A percentile compares a stretch with the other conserved stretches of the same genome.
phyloP scores from a whole-genome alignment of 352 stramenopile genomes.

The Elongisporangium anandrum region DNA sequence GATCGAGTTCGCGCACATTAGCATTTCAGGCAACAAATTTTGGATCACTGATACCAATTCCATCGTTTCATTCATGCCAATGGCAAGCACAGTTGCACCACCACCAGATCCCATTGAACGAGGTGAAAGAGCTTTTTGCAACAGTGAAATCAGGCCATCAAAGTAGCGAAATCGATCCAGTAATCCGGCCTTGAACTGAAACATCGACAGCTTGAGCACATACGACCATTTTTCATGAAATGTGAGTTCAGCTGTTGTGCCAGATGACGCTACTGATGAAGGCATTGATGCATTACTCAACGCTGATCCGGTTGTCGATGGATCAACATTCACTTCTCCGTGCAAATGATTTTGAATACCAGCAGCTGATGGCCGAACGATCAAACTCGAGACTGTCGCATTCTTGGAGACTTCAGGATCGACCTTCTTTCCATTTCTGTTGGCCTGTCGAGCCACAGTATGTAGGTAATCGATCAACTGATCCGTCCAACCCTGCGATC shows the following conservation, averaged over 20 bases:
- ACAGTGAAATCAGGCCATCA: conserved; percentile 66
- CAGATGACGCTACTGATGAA: not conserved
- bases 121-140: conserved; percentile 76
- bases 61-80: conserved; percentile 75
- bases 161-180: conserved; percentile 76
- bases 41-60: conserved; percentile 69
- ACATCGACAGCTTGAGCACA: conserved; percentile 73
- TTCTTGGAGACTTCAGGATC: not conserved
- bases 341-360: conserved; percentile 24
- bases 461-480: conserved; percentile 77
- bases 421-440: not conserved
- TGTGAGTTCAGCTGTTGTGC: conserved; percentile 22
- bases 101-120: conserved; percentile 20
- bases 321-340: conserved; percentile 17
- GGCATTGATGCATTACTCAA: conserved; percentile 5
- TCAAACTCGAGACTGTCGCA: not conserved
- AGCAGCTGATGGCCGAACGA: not conserved
- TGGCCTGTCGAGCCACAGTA: conserved; percentile 47
- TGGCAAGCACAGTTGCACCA: conserved; percentile 34
- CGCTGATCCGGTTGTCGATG: not conserved
- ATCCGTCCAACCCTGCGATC: conserved; percentile 76
- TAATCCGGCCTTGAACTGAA: conserved; percentile 75
- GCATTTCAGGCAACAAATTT: conserved; percentile 67
- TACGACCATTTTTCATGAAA: conserved; percentile 82
- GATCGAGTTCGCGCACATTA: conserved; percentile 42